Conservation (phyloP, 352 stramenopile species). For the Hyphochytrium catenoides region DNA sequence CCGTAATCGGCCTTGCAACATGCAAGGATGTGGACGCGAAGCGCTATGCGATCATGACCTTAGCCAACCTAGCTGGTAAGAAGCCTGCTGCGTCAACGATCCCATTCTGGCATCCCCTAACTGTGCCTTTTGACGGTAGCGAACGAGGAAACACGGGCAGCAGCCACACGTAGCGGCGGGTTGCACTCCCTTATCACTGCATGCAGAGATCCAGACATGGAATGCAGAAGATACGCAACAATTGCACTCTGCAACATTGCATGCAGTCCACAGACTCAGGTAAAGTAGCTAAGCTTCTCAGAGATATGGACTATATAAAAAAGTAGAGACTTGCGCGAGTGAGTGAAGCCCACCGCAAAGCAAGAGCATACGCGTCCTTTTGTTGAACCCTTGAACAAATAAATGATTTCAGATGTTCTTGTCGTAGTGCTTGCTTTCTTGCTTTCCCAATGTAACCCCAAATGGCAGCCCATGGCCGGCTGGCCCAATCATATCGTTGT, state of each 20-base stretch:
- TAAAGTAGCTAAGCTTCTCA: slow-evolving; percentile 12
- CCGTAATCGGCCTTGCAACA: slow-evolving; percentile 53
- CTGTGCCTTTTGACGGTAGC: too few species aligned
- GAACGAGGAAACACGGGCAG: slow-evolving; percentile 65
- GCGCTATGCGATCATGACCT: slow-evolving; percentile 76
- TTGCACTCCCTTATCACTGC: slow-evolving; percentile 69
- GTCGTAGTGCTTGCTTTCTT: too few species aligned
- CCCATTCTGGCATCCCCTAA: too few species aligned
- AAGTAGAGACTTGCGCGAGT: neutral
- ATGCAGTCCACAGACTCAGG: slow-evolving; percentile 63
- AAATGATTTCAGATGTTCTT: too few species aligned
- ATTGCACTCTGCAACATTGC: slow-evolving; percentile 85
- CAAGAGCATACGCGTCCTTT: too few species aligned
- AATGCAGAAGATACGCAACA: slow-evolving; percentile 65
- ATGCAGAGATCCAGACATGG: slow-evolving; percentile 60
- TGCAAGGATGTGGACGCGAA: slow-evolving; percentile 73
- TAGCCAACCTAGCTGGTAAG: slow-evolving; percentile 85
- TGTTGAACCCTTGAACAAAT: too few species aligned
- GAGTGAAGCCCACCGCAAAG: too few species aligned
- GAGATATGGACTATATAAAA: neutral
- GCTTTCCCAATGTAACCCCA: too few species aligned
- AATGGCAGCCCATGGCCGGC: too few species aligned
- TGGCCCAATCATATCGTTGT: too few species aligned
- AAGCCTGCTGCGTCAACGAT: too few species aligned
- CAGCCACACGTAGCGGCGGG: slow-evolving; percentile 61